A percentile compares a stretch with the other conserved stretches of the same genome.
These are phyloP conservation scores for Penicillium egyptiacum DNA, from an alignment of 495 filamentous ascomycete genomes.

Conservation along the genomic window DNA sequence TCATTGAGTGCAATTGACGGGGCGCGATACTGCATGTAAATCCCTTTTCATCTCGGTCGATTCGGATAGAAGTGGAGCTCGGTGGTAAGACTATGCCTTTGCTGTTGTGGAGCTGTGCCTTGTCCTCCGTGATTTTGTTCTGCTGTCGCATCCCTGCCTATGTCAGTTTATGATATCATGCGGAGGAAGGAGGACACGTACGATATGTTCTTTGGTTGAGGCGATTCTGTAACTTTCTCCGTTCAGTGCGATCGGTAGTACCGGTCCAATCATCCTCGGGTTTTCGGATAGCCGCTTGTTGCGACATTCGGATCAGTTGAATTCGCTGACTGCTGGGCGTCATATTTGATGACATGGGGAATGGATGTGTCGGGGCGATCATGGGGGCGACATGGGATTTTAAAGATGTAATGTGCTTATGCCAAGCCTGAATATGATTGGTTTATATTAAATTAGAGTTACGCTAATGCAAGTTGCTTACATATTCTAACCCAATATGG, in stretches of 20 bases:
- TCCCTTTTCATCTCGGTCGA: neutral
- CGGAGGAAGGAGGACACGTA: neutral
- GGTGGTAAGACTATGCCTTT: neutral
- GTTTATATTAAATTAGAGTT: neutral
- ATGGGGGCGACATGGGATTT: neutral
- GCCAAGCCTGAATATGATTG: neutral
- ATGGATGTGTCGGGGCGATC: neutral
- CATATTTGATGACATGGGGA: neutral
- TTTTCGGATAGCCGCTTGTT: neutral
- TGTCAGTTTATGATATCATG: neutral
- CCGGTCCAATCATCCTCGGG: constrained; percentile 7
- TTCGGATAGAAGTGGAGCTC: neutral
- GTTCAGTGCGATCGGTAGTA: neutral
- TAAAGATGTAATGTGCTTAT: neutral
- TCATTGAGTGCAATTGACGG: neutral
- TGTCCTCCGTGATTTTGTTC: neutral
- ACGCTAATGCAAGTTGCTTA: constrained; percentile 8
- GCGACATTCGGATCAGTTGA: neutral
- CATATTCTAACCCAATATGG: neutral
- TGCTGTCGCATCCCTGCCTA: neutral
- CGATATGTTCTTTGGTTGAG: constrained; percentile 9
- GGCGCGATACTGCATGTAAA: neutral
- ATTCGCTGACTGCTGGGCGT: neutral
- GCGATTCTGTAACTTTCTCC: constrained; percentile 8
- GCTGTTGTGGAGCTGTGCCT: neutral